These are phyloP conservation scores for Boletales sp. DNA, from an alignment of 768 basidiomycete species.

Conservation along the genomic window DNA sequence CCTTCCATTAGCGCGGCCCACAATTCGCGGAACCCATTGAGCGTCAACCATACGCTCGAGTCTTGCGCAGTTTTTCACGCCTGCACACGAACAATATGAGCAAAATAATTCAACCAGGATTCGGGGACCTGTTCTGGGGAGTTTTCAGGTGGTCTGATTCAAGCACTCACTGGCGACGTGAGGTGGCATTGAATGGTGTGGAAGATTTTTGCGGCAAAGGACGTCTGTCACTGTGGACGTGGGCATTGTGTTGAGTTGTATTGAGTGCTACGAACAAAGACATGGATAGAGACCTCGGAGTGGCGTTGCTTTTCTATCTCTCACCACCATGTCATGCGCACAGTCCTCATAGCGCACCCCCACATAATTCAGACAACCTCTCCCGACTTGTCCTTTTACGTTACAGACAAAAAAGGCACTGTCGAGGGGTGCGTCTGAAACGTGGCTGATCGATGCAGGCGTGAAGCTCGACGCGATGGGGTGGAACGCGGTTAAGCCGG, in stretches of 20 bases:
- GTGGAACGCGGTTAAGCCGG: conserved; percentile 35
- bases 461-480: conserved; percentile 17
- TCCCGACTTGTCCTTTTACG: conserved; percentile 28
- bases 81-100: no score
- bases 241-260: conserved; percentile 35
- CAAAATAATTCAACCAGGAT: no score
- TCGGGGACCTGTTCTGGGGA: no score
- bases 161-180: conserved; percentile 24
- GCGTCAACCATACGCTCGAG: no score
- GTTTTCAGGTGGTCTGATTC: no score
- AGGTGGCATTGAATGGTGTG: conserved; percentile 94
- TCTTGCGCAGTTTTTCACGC: no score
- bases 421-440: conserved; percentile 26
- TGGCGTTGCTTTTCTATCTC: conserved; percentile 1
- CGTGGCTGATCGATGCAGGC: conserved; percentile 23
- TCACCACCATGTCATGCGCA: not conserved
- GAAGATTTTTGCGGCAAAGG: conserved; percentile 92
- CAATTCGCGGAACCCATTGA: no score
- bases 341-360: no score
- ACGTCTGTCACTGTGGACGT: conserved; percentile 70
- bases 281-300: conserved; percentile 21
- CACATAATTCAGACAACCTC: conserved; percentile 12
- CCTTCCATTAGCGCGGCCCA: no score
- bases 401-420: conserved; percentile 27
- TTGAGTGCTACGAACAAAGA: conserved; percentile 1